Base-by-base conservation (phyloP, 805 yeast genomes). In the Saturnispora saitoi region DNA sequence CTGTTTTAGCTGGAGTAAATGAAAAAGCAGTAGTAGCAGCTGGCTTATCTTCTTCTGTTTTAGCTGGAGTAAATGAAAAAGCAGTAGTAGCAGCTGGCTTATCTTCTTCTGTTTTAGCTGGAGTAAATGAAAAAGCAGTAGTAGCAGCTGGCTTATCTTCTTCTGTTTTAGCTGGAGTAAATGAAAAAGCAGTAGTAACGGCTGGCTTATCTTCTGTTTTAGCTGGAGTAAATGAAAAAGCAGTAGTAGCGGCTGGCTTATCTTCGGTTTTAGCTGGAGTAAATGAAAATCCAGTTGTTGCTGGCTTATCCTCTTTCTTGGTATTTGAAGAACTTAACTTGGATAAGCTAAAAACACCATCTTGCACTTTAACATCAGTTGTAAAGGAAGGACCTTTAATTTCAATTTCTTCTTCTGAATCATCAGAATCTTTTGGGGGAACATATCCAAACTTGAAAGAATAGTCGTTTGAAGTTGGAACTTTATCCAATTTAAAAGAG, bases 371-470 rank as follows among this genome's bases (percentile, higher is more conserved):
- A 2, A 68, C 58, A 14, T 60, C 62, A 29, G 77, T 53, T 8
- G 71, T 73, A 61, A 86, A 86, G 12, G 71, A 65, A 19, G 95
- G 95, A 1, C 95, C 95, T 62, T 85, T 77, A 28, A 83, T 75
- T 59, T 80, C 82, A 24, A 81, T 64, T 32, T 80, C 85, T 19
- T 80, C 79, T 31, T 80, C 86, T 0, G 77, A 71, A 41, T 77
- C 81, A 46, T 74, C 57, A 14, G 51, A 61, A 37, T 61, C 65
- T 17, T 60, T 60, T 26, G 63, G 61, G 4, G 69, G 66, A 20
- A 56, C 66, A 22, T 57, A 50, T 15, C 70, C 70, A 49, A 78
- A 72, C 28, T 71, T 68, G 61, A 78, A 78, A 5, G 74, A 76
- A n/a, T 79, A 70, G 48, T 71, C 69, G 3, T 69, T 68, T 2